Base-by-base conservation (phyloP, 768 basidiomycete genomes). In the Amanita rubescens region DNA sequence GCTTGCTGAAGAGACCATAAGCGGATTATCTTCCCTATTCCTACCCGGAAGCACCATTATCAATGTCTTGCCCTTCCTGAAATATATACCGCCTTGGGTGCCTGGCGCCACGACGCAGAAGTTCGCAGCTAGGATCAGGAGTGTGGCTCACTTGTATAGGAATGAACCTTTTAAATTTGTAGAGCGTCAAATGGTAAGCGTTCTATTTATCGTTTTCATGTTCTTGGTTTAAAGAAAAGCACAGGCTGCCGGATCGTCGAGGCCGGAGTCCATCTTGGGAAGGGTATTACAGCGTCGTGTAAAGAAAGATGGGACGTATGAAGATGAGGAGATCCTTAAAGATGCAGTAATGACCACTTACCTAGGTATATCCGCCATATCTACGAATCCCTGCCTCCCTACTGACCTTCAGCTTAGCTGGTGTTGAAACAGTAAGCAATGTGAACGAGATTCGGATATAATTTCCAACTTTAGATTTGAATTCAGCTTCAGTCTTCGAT, bases 71-170 rank as follows among this genome's bases (percentile, higher is more conserved):
- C 39, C 41, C 15, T 38, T 37, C 3, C 15, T 57, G 22, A 44
- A 22, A 20, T 34, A 55, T 35, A 24, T 57, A 3, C 57, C 57
- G 5, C 38, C 42, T 3, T 57, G 57, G 57, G 25, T 57, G 24
- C 57, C 57, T 11, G 53, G 57, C 2, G 42, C 53, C 6, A 37
- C 42, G 1, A 50, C 54, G 43, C 54, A 58, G 45, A 54, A 20
- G 43, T 14, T 19, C 4, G 56, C 39, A 32, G 42, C 34, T 11
- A 7, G 32, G 2, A 7, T 51, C 4, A 43, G 43, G 7, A 11
- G n/a, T 2, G 17, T n/a, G 3, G 6, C 32, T 14, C 5, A 45
- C 6, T 8, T 8, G 37, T 30, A 45, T 15, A 33, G 25, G 25
- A 41, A 50, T 5, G 55, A 54, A 25, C 37, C 17, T n/a, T 48